These are phyloP conservation scores for Globisporangium rhizosaccharum DNA, from an alignment of 352 stramenopile species.

Conservation along the genomic window DNA sequence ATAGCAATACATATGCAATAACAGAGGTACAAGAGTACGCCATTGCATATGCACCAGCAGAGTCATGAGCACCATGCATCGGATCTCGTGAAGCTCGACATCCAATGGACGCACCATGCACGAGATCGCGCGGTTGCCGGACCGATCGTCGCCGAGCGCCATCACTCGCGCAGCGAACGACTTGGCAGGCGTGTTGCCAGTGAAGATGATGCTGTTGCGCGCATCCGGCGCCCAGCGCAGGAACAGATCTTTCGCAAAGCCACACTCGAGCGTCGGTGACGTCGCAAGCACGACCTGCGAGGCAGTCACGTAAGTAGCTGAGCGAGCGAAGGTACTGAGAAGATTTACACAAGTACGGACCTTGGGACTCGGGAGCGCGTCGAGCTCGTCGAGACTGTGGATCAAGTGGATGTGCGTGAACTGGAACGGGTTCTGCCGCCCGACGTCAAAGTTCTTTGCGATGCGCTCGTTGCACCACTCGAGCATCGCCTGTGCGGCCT, in stretches of 20 bases:
- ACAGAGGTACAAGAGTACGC: not conserved
- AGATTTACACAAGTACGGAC: constrained; percentile 9
- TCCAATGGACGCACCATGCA: constrained; percentile 34
- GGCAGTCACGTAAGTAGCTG: not conserved
- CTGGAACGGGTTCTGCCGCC: constrained; percentile 84
- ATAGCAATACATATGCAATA: no score
- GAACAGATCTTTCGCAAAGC: constrained; percentile 83
- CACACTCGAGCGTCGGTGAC: constrained; percentile 72
- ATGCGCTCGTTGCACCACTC: constrained; percentile 90
- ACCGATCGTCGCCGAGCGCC: constrained; percentile 43
- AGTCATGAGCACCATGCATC: not conserved
- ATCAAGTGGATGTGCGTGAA: constrained; percentile 88
- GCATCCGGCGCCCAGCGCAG: constrained; percentile 72
- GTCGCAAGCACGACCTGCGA: constrained; percentile 71
- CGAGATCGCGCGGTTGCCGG: constrained; percentile 42
- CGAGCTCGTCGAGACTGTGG: constrained; percentile 82
- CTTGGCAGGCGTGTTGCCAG: constrained; percentile 44
- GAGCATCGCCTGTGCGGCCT: constrained; percentile 85
- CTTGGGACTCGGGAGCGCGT: constrained; percentile 81
- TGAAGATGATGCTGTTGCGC: constrained; percentile 85
- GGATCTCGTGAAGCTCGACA: not conserved
- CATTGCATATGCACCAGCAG: no score
- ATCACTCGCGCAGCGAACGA: constrained; percentile 72
- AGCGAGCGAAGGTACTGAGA: not conserved
- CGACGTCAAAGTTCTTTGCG: constrained; percentile 87